phyloP scores from a whole-genome alignment of 768 basidiomycete species.

The Tylopilus cervinicoccineus region DNA sequence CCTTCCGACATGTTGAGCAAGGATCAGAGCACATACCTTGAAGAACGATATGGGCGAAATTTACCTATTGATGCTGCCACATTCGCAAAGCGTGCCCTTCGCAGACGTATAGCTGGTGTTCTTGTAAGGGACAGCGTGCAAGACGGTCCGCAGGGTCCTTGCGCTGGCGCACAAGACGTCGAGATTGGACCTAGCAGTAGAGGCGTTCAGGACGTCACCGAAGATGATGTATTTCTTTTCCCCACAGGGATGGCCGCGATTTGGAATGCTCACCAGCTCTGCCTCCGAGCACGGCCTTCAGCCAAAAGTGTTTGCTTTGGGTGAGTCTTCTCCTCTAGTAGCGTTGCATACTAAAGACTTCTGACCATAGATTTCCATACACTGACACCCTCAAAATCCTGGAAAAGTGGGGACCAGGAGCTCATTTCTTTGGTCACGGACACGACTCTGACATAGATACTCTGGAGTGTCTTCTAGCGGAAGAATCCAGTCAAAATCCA shows the following conservation, averaged over 20 bases:
- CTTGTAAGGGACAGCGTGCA: constrained; percentile 54
- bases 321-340: constrained; percentile 40
- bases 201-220: constrained; percentile 65
- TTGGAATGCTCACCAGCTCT: constrained; percentile 83
- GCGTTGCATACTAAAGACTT: neutral
- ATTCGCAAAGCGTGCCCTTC: constrained; percentile 82
- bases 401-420: constrained; percentile 95
- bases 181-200: constrained; percentile 61
- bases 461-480: constrained; percentile 59
- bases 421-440: constrained; percentile 83
- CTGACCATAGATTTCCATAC: constrained; percentile 74
- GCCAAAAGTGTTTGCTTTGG: constrained; percentile 94
- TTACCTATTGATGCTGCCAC: constrained; percentile 67
- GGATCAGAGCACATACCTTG: constrained; percentile 75
- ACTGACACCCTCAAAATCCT: constrained; percentile 92
- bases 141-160: constrained; percentile 32
- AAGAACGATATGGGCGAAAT: constrained; percentile 94
- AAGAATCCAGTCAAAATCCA: constrained; percentile 35
- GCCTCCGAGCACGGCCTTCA: constrained; percentile 42
- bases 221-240: constrained; percentile 87
- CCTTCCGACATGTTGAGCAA: constrained; percentile 46
- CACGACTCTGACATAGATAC: constrained; percentile 69
- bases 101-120: constrained; percentile 87
- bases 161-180: constrained; percentile 43
- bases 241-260: constrained; percentile 93